Evolutionary conservation across 345 rosid species (phyloP), one percentile per base, ranked within the genome.

Genomic region (Acer campestre): DNA sequence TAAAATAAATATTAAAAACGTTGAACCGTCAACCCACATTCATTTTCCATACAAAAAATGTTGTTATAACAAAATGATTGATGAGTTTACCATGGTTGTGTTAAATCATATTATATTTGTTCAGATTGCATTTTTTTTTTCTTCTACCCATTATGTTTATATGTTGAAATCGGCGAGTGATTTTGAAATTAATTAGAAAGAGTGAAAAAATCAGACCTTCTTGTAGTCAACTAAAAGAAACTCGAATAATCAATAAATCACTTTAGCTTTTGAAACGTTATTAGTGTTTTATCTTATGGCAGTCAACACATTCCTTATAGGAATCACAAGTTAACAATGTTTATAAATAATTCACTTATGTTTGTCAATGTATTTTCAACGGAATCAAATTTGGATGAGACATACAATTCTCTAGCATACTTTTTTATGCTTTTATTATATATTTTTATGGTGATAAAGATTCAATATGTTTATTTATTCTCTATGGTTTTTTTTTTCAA

Each of bases 321-420:
- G 67, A 96, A 96, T 79, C 99, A 96, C 91, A 94, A 96, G 79
- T 68, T 96, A 75, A 96, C 98, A 0, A 92, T 96, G 99, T 78
- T 96, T 80, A 94, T 94, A 97, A 92, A 97, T 29, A 98, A 96
- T 84, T 29, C 99, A 35, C 91, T 92, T 49, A 96, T 94, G 99
- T 93, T 96, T 51, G 99, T 96, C 23, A 96, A 92, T 55, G 94
- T 88, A 4, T 94, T 97, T 70, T 97, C 97, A 9, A 91, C 93
- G 0, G 98, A 94, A 79, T 89, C 97, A 69, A 94, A 92, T 82
- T 81, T 96, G 87, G 98, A 96, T 0, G 98, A 94, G 82, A 88
- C 97, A 2, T 88, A 90, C 90, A 94, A 96, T 79, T 94, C 99
- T 70, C 83, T 92, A 58, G 76, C 81, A 97, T 96, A 88, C 67